Evolutionary conservation across 2,329 filamentous ascomycete genomes (phyloP).

Genomic region (Aspergillus pseudonomiae): DNA sequence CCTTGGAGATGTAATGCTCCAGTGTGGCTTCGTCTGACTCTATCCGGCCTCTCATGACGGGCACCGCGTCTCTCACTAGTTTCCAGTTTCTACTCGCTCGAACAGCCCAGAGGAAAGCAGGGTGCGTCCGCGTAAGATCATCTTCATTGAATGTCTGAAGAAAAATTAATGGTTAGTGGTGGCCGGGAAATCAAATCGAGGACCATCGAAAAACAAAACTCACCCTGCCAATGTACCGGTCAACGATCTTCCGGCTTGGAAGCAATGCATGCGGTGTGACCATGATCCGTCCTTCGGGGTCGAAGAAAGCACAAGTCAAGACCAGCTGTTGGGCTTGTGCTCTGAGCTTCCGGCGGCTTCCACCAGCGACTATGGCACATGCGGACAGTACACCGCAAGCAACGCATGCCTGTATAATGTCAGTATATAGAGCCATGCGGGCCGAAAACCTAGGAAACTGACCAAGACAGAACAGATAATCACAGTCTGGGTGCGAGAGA

Average conservation of each 20-base stretch:
- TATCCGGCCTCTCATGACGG: constrained; percentile 74
- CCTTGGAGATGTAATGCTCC: constrained; percentile 53
- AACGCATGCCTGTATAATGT: constrained; percentile 56
- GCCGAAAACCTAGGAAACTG: constrained; percentile 32
- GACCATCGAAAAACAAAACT: constrained; percentile 16
- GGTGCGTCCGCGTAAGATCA: constrained; percentile 73
- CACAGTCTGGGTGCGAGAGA: constrained; percentile 67
- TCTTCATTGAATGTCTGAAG: constrained; percentile 64
- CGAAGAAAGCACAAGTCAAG: constrained; percentile 49
- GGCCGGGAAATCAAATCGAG: neutral
- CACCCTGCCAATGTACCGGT: constrained; percentile 70
- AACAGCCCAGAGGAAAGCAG: constrained; percentile 86
- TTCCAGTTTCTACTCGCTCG: constrained; percentile 78
- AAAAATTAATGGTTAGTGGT: constrained; percentile 18
- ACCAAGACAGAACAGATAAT: constrained; percentile 74
- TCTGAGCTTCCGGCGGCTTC: constrained; percentile 56
- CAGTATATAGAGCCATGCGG: constrained; percentile 4
- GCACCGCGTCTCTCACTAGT: constrained; percentile 67
- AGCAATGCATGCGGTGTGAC: constrained; percentile 49
- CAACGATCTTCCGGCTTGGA: constrained; percentile 70
- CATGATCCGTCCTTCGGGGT: constrained; percentile 48
- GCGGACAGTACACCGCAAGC: constrained; percentile 63
- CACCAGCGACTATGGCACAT: constrained; percentile 58
- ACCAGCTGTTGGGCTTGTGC: constrained; percentile 65
- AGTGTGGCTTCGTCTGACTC: constrained; percentile 51